phyloP scores from a whole-genome alignment of 1,284 basidiomycete species.

The Ceratobasidium sp. region DNA sequence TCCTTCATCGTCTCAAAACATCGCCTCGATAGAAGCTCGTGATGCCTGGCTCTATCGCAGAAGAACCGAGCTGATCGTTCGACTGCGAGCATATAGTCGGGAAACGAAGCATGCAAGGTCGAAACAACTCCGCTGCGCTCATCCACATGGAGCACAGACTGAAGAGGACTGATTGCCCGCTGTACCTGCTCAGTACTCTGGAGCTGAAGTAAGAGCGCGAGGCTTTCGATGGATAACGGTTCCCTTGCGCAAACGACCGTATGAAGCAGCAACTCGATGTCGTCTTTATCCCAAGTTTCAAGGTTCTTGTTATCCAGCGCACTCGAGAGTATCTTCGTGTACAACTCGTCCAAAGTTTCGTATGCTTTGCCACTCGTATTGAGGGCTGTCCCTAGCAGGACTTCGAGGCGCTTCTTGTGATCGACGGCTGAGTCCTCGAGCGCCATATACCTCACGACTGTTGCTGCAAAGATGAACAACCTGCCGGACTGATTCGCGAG shows the following conservation, averaged over 20 bases:
- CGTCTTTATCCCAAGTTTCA: neutral
- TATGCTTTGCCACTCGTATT: neutral
- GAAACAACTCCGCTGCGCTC: neutral
- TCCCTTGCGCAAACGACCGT: constrained; percentile 3
- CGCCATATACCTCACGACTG: constrained; percentile 3
- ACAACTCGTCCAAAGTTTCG: neutral
- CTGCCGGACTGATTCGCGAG: neutral
- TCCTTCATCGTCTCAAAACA: constrained; percentile 24
- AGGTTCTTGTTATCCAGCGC: neutral
- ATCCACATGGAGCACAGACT: constrained; percentile 2
- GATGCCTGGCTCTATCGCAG: neutral
- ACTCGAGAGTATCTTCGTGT: constrained; percentile 1
- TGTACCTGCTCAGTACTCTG: neutral
- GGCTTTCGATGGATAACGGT: neutral
- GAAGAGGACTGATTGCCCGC: neutral
- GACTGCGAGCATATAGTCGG: neutral
- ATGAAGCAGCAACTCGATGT: neutral
- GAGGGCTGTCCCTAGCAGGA: neutral
- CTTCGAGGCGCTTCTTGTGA: neutral
- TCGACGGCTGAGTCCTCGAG: neutral
- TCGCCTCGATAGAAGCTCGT: neutral
- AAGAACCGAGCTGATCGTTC: neutral
- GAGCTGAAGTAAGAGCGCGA: neutral
- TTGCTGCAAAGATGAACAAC: constrained; percentile 30
- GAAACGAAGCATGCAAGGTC: constrained; percentile 2